A percentile compares a stretch with the other conserved stretches of the same genome.
Evolutionary conservation across 2,329 filamentous ascomycete genomes (phyloP).

Genomic region (Podosphaera leucotricha): DNA sequence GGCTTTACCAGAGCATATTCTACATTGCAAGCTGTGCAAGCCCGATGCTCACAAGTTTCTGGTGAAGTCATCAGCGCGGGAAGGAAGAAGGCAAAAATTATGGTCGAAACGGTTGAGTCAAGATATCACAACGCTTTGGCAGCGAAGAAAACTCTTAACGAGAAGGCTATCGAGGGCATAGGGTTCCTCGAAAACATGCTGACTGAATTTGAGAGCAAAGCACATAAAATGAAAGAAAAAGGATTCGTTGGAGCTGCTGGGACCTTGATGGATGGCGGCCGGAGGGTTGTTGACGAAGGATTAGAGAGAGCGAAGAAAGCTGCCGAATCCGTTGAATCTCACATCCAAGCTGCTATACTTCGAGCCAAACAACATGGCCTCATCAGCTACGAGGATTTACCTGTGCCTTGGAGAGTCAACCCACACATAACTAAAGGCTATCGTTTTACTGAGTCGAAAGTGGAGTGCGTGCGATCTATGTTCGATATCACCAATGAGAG

Average conservation of each 20-base stretch:
- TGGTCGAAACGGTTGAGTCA: slow-evolving; percentile 78
- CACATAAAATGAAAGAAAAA: slow-evolving; percentile 55
- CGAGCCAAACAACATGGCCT: slow-evolving; percentile 60
- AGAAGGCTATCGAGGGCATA: slow-evolving; percentile 75
- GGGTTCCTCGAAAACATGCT: slow-evolving; percentile 69
- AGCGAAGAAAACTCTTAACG: slow-evolving; percentile 67
- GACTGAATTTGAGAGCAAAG: slow-evolving; percentile 61
- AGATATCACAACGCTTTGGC: slow-evolving; percentile 70
- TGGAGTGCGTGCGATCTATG: slow-evolving; percentile 66
- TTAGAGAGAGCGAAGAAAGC: slow-evolving; percentile 65
- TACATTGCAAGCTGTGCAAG: slow-evolving; percentile 66
- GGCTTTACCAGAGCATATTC: slow-evolving; percentile 67
- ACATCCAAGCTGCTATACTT: slow-evolving; percentile 54
- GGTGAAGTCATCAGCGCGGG: slow-evolving; percentile 78
- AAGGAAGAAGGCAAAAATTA: slow-evolving; percentile 57
- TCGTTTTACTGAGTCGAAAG: slow-evolving; percentile 76
- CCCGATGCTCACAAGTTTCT: slow-evolving; percentile 71
- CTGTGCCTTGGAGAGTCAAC: slow-evolving; percentile 81
- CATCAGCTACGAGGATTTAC: slow-evolving; percentile 73
- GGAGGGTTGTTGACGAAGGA: slow-evolving; percentile 59
- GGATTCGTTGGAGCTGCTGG: slow-evolving; percentile 51
- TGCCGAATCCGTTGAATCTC: slow-evolving; percentile 60
- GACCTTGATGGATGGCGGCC: slow-evolving; percentile 53
- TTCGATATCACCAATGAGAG: slow-evolving; percentile 77
- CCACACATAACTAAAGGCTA: slow-evolving; percentile 82